Evolutionary conservation across 2,329 filamentous ascomycete species (phyloP), one percentile per base, ranked within the genome.

Genomic region (Paracorniculantispora psalliotae): DNA sequence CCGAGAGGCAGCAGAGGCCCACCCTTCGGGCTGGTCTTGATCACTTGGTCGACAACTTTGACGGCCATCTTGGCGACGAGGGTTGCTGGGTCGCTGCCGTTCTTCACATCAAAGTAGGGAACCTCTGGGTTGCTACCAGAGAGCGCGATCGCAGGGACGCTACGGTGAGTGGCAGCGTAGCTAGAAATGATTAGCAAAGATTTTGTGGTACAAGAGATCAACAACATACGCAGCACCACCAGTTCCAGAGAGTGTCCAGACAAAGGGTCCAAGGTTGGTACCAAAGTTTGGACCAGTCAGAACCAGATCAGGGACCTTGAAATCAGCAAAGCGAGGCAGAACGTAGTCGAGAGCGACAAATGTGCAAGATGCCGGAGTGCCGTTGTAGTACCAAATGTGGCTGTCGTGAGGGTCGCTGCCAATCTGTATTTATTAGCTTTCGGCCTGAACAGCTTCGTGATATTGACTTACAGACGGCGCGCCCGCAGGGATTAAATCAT

Each of bases 331-430:
- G 15, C 66, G 70, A 1, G 81, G 81, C 17, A 84, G 71, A 9
- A 85, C 78, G 47, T 80, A 82, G 70, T 84, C 81, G 6, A 84
- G 73, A 2, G 77, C 81, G 5, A 85, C 79, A 59, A 83, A 79
- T 1, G 79, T 81, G 63, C 79, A 81, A 0, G 81, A 77, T 0
- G 79, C 80, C 0, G 82, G 80, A 0, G 81, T 85, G 23, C 82
- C 81, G 56, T 84, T 82, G 69, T 84, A 85, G 66, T 85, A 84
- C 80, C 80, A 85, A 62, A 85, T 81, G 61, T 81, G 75, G 55
- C 72, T 71, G 59, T 84, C 79, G 21, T 68, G 66, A 13, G 80
- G 81, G 63, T 84, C 81, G 17, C 70, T 72, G 48, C 83, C 82
- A 23, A 70, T 60, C 67, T 70, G 53, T 21, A 17, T 35, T 7